Percentiles rank a stretch among this genome's conserved stretches.
phyloP scores from a whole-genome alignment of 345 rosid genomes.

The Pistacia integerrima region DNA sequence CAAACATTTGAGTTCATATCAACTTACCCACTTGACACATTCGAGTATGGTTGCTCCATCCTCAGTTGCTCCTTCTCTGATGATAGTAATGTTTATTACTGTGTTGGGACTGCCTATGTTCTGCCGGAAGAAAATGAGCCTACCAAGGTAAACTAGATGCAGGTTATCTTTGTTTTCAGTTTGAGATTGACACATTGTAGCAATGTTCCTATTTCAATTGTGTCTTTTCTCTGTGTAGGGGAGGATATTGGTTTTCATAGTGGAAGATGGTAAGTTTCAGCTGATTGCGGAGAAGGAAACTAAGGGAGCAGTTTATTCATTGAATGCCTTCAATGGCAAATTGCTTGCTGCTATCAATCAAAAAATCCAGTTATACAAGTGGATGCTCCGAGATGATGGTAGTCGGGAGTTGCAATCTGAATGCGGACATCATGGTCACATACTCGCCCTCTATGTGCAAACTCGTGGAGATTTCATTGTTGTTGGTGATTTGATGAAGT shows the following conservation, averaged over 20 bases:
- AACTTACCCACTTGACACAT: conserved; percentile 77
- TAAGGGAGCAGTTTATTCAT: conserved; percentile 82
- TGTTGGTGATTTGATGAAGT: conserved; percentile 95
- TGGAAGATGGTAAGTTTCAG: conserved; percentile 87
- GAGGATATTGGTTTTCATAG: conserved; percentile 79
- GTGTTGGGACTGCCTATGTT: conserved; percentile 95
- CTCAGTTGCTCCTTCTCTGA: conserved; percentile 91
- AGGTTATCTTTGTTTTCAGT: neutral
- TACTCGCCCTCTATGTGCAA: conserved; percentile 86
- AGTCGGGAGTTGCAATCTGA: conserved; percentile 85
- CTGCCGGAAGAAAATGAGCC: conserved; percentile 91
- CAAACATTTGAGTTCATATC: conserved; percentile 84
- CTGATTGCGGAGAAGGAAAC: conserved; percentile 92
- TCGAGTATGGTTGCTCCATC: conserved; percentile 87
- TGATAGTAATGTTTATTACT: conserved; percentile 74
- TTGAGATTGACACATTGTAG: neutral
- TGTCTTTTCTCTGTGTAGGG: conserved; percentile 49
- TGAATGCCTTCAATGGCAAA: conserved; percentile 92
- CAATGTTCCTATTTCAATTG: neutral
- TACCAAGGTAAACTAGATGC: conserved; percentile 53
- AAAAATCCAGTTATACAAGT: conserved; percentile 87
- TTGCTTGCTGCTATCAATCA: conserved; percentile 90
- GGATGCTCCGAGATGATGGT: conserved; percentile 94
- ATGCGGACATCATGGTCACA: conserved; percentile 90
- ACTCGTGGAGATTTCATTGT: conserved; percentile 96